These are phyloP conservation scores for Cercospora berteroae DNA, from an alignment of 2,329 filamentous ascomycete species.

Conservation along the genomic window DNA sequence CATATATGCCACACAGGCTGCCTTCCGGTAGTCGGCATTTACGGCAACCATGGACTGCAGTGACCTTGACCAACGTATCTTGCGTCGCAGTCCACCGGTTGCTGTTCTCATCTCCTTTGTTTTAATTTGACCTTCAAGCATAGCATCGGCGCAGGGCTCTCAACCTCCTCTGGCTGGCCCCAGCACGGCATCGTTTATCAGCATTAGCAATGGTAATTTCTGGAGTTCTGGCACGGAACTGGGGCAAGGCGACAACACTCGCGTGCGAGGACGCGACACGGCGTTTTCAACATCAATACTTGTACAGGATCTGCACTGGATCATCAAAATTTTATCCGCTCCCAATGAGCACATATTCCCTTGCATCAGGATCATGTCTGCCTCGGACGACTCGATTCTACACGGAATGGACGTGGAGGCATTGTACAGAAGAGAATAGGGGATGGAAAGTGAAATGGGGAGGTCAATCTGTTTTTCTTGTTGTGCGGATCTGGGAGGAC, in stretches of 20 bases:
- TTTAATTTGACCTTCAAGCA: conserved; percentile 15
- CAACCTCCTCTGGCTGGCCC: conserved; percentile 20
- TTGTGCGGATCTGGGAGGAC: neutral
- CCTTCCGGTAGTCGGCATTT: conserved; percentile 31
- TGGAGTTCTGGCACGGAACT: conserved; percentile 4
- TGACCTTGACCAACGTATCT: conserved; percentile 6
- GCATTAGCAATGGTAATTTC: conserved; percentile 7
- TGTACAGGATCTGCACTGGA: conserved; percentile 25
- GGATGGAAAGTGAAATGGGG: conserved; percentile 7
- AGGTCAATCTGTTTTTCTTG: conserved; percentile 18
- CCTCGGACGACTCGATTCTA: neutral
- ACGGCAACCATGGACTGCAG: conserved; percentile 7
- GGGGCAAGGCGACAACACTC: conserved; percentile 12
- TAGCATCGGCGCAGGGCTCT: conserved; percentile 18
- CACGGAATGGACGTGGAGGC: neutral
- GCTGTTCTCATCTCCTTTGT: conserved; percentile 23
- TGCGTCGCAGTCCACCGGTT: neutral
- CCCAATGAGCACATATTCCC: conserved; percentile 5
- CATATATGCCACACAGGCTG: conserved; percentile 70
- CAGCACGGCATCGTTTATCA: conserved; percentile 15
- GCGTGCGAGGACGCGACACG: conserved; percentile 15
- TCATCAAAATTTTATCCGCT: conserved; percentile 14
- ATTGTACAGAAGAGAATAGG: conserved; percentile 19
- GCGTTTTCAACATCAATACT: conserved; percentile 12
- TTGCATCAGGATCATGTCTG: conserved; percentile 7